phyloP scores from a whole-genome alignment of 768 basidiomycete genomes.

The Podaxis pistillaris region DNA sequence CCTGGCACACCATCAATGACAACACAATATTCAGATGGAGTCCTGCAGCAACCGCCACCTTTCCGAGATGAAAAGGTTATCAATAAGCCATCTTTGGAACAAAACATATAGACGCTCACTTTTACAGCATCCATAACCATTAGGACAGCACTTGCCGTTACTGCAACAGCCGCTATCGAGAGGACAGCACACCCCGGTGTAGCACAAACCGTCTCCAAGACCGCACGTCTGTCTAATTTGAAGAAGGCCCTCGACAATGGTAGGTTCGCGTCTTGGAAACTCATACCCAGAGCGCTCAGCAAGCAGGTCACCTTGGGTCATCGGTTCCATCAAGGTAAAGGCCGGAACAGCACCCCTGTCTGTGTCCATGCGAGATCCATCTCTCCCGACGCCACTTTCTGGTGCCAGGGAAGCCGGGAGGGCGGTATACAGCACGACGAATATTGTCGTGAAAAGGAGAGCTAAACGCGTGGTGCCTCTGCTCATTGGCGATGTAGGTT shows the following conservation, averaged over 20 bases:
- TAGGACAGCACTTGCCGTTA: background rate
- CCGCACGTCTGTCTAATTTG: constrained; percentile 4
- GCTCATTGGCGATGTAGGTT: background rate
- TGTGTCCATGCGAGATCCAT: background rate
- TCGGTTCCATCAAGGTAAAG: background rate
- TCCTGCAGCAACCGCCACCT: constrained; percentile 7
- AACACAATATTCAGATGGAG: constrained; percentile 1
- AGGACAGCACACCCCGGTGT: constrained; percentile 5
- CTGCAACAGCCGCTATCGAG: background rate
- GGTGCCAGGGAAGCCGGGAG: background rate
- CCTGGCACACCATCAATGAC: background rate
- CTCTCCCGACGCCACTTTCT: background rate
- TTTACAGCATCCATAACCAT: constrained; percentile 2
- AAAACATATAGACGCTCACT: background rate
- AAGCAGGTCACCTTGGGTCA: background rate
- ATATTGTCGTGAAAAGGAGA: background rate
- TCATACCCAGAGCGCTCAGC: background rate
- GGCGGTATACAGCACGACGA: background rate
- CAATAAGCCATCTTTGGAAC: background rate
- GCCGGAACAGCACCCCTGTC: background rate
- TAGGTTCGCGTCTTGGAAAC: constrained; percentile 1
- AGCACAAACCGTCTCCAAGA: background rate
- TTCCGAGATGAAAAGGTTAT: background rate
- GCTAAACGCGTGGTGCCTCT: background rate
- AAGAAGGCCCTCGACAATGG: constrained; percentile 7